These are phyloP conservation scores for Phytopythium aichiense DNA, from an alignment of 352 stramenopile genomes.

Conservation along the genomic window DNA sequence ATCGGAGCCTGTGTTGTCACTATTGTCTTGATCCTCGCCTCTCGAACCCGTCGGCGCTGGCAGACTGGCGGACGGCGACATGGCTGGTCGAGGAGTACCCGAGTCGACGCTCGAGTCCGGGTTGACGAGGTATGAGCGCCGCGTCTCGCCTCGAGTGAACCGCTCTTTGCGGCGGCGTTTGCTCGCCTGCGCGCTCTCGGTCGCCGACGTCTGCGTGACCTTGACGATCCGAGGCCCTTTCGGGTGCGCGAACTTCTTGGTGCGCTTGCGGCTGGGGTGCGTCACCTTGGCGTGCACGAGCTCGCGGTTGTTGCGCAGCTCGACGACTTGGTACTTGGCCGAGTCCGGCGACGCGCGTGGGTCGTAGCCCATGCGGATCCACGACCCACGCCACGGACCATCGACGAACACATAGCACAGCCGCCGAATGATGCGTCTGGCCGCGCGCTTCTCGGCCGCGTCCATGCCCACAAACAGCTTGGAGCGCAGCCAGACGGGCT, in stretches of 20 bases:
- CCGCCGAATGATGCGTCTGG: conserved; percentile 52
- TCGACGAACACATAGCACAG: conserved; percentile 85
- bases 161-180: conserved; percentile 68
- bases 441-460: conserved; percentile 54
- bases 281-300: conserved; percentile 80
- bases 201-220: conserved; percentile 64
- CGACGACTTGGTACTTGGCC: conserved; percentile 68
- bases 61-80: conserved; percentile 7
- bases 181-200: conserved; percentile 54
- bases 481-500: conserved; percentile 71
- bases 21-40: background rate
- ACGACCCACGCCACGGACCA: conserved; percentile 75
- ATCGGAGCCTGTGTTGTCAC: conserved; percentile 45
- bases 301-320: conserved; percentile 76
- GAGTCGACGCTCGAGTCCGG: conserved; percentile 9
- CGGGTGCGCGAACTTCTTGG: conserved; percentile 59
- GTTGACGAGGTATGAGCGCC: conserved; percentile 56
- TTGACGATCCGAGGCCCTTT: conserved; percentile 72
- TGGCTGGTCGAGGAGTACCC: background rate
- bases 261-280: conserved; percentile 57
- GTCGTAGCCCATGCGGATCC: conserved; percentile 82
- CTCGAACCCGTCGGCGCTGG: conserved; percentile 5
- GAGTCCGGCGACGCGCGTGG: conserved; percentile 38
- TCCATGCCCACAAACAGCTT: conserved; percentile 67
- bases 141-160: conserved; percentile 57